Percentiles rank a stretch among this genome's conserved stretches.
Evolutionary conservation across 192 early-diverging fungal genomes (phyloP).

Genomic region (Mycoemilia scoparia): DNA sequence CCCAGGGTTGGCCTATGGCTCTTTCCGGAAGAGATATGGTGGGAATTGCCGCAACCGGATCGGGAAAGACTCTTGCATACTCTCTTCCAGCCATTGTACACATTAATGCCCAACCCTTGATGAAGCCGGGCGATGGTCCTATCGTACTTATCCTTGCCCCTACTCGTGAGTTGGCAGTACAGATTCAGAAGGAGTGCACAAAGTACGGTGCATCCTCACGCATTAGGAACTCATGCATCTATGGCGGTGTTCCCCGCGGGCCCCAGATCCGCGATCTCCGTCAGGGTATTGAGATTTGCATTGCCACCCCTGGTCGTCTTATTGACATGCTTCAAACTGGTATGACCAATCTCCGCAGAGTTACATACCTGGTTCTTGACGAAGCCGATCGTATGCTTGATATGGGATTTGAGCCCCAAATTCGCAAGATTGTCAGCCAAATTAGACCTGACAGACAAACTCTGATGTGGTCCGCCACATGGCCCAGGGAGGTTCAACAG

Average conservation of each 20-base stretch:
- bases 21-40: slow-evolving; percentile 88
- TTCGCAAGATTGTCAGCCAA: slow-evolving; percentile 92
- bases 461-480: slow-evolving; percentile 98
- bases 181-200: slow-evolving; percentile 87
- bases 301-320: slow-evolving; percentile 93
- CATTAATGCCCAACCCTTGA: slow-evolving; percentile 89
- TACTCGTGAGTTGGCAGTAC: slow-evolving; percentile 91
- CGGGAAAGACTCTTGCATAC: slow-evolving; percentile 92
- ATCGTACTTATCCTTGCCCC: slow-evolving; percentile 91
- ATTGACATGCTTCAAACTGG: slow-evolving; percentile 89
- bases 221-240: slow-evolving; percentile 88
- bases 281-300: slow-evolving; percentile 83
- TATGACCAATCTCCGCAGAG: slow-evolving; percentile 77
- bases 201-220: slow-evolving; percentile 78
- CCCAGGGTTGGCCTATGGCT: slow-evolving; percentile 98
- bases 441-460: slow-evolving; percentile 96
- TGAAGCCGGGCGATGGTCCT: slow-evolving; percentile 87
- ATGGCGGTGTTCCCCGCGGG: slow-evolving; percentile 85
- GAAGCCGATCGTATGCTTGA: slow-evolving; percentile 99
- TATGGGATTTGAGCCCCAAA: slow-evolving; percentile 98
- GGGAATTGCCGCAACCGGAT: slow-evolving; percentile 73
- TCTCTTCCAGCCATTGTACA: slow-evolving; percentile 91
- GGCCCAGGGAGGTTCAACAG: slow-evolving; percentile 90
- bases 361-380: slow-evolving; percentile 94
- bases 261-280: slow-evolving; percentile 75